Base-by-base conservation (phyloP, 345 rosid genomes). In the Psidium friedrichsthalianum region DNA sequence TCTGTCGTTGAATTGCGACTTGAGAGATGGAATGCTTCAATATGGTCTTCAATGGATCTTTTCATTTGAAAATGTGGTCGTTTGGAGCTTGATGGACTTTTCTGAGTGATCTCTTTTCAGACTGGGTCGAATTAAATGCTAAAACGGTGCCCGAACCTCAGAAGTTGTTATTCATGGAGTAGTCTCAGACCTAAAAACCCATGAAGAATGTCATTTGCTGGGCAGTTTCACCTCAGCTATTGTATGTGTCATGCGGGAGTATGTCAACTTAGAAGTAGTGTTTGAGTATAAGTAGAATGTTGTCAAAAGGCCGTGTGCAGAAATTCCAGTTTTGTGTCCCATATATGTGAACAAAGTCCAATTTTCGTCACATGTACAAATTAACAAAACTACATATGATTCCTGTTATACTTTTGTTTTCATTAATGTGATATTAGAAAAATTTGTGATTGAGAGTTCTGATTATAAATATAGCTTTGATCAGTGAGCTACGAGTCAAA, bases 81-180 rank as follows among this genome's bases (percentile, higher is more conserved):
- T 91, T 55, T 95, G 92, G 98, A 95, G 92, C 93, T 96, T 8
- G 98, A 61, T 94, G 98, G 98, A 88, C 91, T 13, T 89, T 90
- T 82, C 89, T 94, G 51, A 93, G 87, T 51, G 94, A 95, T 84
- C 91, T 89, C 51, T 94, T 94, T 89, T 87, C 94, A 6, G 90
- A 90, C 54, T 93, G 96, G 95, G 92, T 95, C 3, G 93, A 93
- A 83, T 96, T 88, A 86, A 86, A 84, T 94, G 85, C 92, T 95
- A 82, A 90, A 92, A 84, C 88, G 94, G 51, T 93, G 99, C 89
- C 96, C 94, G 13, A 91, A 92, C 85, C 91, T 96, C 83, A 87
- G 90, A 94, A 90, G 89, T 82, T 95, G 88, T 94, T 47, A 92
- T 95, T 47, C 88, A 89, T 83, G 98, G 98, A 64, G 89, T 91